These are phyloP conservation scores for Penicillium bovifimosum DNA, from an alignment of 495 filamentous ascomycete species.

Conservation along the genomic window DNA sequence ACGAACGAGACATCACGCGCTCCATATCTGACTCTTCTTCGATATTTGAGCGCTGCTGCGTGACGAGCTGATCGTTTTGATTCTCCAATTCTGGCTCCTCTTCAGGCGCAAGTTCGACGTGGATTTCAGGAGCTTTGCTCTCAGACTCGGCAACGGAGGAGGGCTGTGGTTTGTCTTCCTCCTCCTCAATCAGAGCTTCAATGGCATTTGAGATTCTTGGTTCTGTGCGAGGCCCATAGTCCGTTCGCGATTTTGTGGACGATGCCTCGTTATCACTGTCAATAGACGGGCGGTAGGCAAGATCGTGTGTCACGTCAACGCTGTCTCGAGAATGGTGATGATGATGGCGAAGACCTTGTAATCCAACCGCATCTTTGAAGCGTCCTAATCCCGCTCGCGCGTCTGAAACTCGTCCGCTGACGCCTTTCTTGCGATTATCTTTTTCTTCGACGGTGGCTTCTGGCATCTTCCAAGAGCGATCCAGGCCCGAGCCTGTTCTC, in stretches of 20 bases:
- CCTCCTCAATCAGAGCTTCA: constrained; percentile 14
- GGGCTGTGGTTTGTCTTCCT: constrained; percentile 10
- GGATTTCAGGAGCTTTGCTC: constrained; percentile 31
- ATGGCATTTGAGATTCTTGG: constrained; percentile 17
- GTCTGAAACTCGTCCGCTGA: constrained; percentile 75
- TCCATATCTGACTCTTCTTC: constrained; percentile 32
- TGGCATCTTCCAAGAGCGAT: constrained; percentile 26
- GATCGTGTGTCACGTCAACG: constrained; percentile 26
- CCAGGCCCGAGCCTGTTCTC: constrained; percentile 23
- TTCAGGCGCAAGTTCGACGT: constrained; percentile 26
- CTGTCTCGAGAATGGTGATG: constrained; percentile 40
- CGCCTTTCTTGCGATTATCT: constrained; percentile 69
- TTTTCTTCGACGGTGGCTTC: constrained; percentile 48
- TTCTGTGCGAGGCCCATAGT: constrained; percentile 15
- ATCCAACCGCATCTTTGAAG: constrained; percentile 80
- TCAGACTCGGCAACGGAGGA: constrained; percentile 13
- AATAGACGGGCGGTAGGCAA: constrained; percentile 23
- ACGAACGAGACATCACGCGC: constrained; percentile 29
- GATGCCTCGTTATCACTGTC: constrained; percentile 33
- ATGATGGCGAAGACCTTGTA: constrained; percentile 44
- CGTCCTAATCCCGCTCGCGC: constrained; percentile 76
- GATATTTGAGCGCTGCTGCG: constrained; percentile 15
- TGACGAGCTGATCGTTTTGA: constrained; percentile 10
- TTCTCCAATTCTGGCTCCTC: constrained; percentile 14
- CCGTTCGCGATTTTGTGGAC: constrained; percentile 9